Percentiles rank a stretch among this genome's conserved stretches.
Conservation (phyloP, 1,284 basidiomycete genomes). For the Apiotrichum veenhuisii region DNA sequence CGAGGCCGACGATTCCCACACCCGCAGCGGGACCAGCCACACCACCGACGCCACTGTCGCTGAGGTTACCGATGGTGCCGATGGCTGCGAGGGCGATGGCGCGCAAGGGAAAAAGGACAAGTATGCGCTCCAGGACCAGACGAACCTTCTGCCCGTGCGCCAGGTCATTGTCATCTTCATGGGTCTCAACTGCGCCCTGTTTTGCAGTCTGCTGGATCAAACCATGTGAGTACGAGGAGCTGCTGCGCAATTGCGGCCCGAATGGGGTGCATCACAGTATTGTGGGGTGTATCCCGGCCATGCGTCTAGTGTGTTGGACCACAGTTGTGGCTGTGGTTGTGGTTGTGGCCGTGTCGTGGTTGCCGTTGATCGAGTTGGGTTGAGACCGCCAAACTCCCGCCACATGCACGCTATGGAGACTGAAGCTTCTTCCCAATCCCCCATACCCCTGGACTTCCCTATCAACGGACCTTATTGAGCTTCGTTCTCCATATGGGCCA, state of each 20-base stretch:
- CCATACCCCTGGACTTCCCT: too few species aligned
- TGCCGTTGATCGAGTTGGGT: too few species aligned
- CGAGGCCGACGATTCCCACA: background rate
- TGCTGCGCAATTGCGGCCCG: background rate
- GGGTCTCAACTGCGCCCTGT: constrained; percentile 52
- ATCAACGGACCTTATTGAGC: too few species aligned
- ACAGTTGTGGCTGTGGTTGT: too few species aligned
- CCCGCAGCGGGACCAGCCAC: background rate
- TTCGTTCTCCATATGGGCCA: too few species aligned
- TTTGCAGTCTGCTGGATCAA: constrained; percentile 56
- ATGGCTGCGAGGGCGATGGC: background rate
- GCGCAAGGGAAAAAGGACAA: constrained; percentile 27
- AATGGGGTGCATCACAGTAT: too few species aligned
- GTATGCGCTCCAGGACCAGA: constrained; percentile 61
- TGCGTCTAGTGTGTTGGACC: too few species aligned
- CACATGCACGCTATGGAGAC: too few species aligned
- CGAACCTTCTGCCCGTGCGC: constrained; percentile 64
- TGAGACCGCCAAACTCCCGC: too few species aligned
- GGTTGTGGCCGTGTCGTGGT: too few species aligned
- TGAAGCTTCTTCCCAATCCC: too few species aligned
- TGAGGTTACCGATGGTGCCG: background rate
- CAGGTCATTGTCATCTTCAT: constrained; percentile 61
- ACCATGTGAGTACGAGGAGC: constrained; percentile 24
- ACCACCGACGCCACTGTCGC: background rate
- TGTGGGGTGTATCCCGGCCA: too few species aligned